Base-by-base conservation (phyloP, 768 basidiomycete species). In the Boletus eberwhitei region DNA sequence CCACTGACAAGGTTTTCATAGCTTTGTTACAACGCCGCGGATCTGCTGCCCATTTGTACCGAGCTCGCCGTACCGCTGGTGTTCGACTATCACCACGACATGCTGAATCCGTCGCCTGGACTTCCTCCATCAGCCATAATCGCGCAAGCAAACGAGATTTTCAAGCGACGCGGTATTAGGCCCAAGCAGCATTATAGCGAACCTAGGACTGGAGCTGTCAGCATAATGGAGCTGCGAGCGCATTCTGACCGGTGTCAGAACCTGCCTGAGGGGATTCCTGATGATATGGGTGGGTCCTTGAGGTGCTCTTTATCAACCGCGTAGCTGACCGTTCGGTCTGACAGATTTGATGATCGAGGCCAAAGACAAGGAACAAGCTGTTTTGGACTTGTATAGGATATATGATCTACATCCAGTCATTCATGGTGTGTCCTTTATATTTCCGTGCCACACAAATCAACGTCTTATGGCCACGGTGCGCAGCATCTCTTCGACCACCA, bases 171-270 rank as follows among this genome's bases (percentile, higher is more conserved):
- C 13, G 87, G 90, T 8, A 96, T 98, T 56, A 80, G 76, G 36
- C 89, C 91, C 7, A 98, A 97, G 72, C 94, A 96, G 66, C 95
- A 98, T 71, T 80, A 96, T 12, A 93, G 89, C 46, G 91, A 94
- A 62, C 84, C 88, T n/a, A 77, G 93, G n/a, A 81, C 85, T 2
- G 93, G 93, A 2, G 92, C 93, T 5, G 81, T 81, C 36, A 85
- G 82, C 3, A 70, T 91, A 26, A 94, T 93, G 88, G 91, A 95
- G 68, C 74, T 83, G 59, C 79, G 94, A 56, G 93, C 92, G 6
- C 94, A 97, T 65, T 81, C 93, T 0, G 90, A 94, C 64, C 79
- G 93, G 21, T 94, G 91, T 64, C 75, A 86, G 60, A 70, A 62
- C 29, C 73, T 96, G 26, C 90, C 90, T 1, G 64, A 63, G 0